Evolutionary conservation across 2,329 filamentous ascomycete species (phyloP).

Genomic region (Fusarium piperis): DNA sequence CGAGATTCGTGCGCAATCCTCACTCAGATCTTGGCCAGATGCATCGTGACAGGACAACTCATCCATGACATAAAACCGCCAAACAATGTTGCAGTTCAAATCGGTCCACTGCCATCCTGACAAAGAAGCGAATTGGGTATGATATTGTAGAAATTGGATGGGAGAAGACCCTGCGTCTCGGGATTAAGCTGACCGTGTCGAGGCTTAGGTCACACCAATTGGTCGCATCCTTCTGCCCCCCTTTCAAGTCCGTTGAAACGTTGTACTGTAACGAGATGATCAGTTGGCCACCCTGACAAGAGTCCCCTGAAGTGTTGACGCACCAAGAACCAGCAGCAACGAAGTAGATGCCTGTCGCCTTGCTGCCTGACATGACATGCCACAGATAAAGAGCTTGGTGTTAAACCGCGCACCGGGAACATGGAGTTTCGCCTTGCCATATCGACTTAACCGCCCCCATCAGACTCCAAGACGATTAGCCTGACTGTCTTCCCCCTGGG

Average conservation of each 20-base stretch:
- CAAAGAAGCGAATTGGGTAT: background rate
- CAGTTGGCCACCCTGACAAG: background rate
- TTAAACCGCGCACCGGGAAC: background rate
- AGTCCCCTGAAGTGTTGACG: background rate
- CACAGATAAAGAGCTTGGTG: background rate
- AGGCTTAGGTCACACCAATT: background rate
- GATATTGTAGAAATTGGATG: background rate
- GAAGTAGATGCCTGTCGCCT: background rate
- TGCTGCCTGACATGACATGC: background rate
- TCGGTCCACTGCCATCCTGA: background rate
- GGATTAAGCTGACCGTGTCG: background rate
- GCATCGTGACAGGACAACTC: background rate
- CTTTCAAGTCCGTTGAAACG: background rate
- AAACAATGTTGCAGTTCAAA: background rate
- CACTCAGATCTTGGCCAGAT: background rate
- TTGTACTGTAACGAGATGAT: conserved; percentile 1
- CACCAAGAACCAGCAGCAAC: background rate
- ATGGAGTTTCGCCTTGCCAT: background rate
- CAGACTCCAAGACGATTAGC: background rate
- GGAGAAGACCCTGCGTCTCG: background rate
- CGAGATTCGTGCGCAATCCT: background rate
- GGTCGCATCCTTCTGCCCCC: background rate
- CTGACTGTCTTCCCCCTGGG: background rate
- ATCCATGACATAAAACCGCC: background rate
- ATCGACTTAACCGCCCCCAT: conserved; percentile 10